These are phyloP conservation scores for Cryptomeria japonica DNA, from an alignment of 75 land plant genomes.

Conservation along the genomic window DNA sequence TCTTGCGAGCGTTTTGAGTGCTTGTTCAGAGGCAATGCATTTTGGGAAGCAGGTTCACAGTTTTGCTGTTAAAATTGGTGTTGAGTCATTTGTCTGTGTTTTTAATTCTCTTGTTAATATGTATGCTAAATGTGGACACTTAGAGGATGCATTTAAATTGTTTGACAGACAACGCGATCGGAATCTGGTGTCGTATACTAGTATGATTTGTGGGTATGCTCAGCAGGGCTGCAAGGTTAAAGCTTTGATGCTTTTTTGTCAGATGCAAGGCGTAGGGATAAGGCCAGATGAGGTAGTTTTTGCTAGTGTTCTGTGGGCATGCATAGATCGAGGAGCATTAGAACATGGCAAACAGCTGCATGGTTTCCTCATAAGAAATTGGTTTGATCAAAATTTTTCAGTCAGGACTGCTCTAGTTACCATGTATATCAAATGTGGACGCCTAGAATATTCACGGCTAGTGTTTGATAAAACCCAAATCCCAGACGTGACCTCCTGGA, in stretches of 20 bases:
- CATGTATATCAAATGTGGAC: conserved; percentile 45
- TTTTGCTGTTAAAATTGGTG: conserved; percentile 11
- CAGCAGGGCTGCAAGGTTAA: conserved; percentile 17
- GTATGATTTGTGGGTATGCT: conserved; percentile 45
- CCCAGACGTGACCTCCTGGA: conserved; percentile 55
- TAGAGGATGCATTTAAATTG: conserved; percentile 25
- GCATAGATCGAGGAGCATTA: not conserved
- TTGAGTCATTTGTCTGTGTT: conserved; percentile 21
- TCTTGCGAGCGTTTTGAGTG: not conserved
- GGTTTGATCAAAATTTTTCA: conserved; percentile 10
- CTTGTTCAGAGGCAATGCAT: not conserved
- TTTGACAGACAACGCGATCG: conserved; percentile 39
- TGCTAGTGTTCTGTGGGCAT: conserved; percentile 42
- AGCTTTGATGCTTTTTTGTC: conserved; percentile 25
- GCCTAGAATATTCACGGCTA: conserved; percentile 22
- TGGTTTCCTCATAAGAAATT: conserved; percentile 24
- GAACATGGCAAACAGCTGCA: conserved; percentile 51
- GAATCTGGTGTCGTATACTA: conserved; percentile 50
- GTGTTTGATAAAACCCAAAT: conserved; percentile 48
- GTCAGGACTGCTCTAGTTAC: conserved; percentile 51
- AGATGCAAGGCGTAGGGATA: conserved; percentile 44
- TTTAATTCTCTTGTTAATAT: conserved; percentile 38
- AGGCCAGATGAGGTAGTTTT: conserved; percentile 32
- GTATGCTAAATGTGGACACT: conserved; percentile 36
- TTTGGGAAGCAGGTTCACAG: conserved; percentile 18